Base-by-base conservation (phyloP, 2,329 filamentous ascomycete species). In the Botryosphaeria agaves region DNA sequence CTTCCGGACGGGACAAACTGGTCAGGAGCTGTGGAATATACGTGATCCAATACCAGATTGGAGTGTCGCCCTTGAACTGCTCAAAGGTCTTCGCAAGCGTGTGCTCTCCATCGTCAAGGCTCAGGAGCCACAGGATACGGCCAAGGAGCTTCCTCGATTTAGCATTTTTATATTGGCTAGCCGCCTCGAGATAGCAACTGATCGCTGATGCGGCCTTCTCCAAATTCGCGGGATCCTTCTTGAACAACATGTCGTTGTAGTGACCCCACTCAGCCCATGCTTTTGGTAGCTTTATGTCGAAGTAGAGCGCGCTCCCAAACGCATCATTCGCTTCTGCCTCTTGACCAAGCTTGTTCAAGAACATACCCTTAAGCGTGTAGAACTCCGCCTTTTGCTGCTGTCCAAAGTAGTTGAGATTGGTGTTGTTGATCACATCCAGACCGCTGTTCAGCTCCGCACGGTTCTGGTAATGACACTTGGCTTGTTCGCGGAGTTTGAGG, bases 201-300 rank as follows among this genome's bases (percentile, higher is more conserved):
- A 98, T 70, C 0, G 91, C 89, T 49, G 92, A 89, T 40, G 82
- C 77, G 4, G 87, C 91, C 36, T 81, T 73, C 37, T 77, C 78
- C 32, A 92, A 65, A 46, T 93, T 81, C 4, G 66, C 62, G 0
- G 85, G 78, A 39, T 93, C 80, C 32, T 84, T 78, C 57, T 93
- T 95, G 64, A 95, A 98, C 33, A 89, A 77, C 42, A 83, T 75
- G 51, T 98, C 89, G 46, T 92, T 95, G 64, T 93, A 98, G 47
- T 92, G 84, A 30, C 89, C 89, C 89, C 89, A 98, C 59, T 98
- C 89, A 11, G 89, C 87, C 89, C 89, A 98, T 3, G 89, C 89
- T 57, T 98, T 98, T 3, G 89, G 81, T 29, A 93, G 71, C 42
- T 84, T 79, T 41, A 98, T 82, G 44, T 98, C 91, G 43, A 93